Conservation (phyloP, 116 monocot species). For the Papilionanthe hybrid region DNA sequence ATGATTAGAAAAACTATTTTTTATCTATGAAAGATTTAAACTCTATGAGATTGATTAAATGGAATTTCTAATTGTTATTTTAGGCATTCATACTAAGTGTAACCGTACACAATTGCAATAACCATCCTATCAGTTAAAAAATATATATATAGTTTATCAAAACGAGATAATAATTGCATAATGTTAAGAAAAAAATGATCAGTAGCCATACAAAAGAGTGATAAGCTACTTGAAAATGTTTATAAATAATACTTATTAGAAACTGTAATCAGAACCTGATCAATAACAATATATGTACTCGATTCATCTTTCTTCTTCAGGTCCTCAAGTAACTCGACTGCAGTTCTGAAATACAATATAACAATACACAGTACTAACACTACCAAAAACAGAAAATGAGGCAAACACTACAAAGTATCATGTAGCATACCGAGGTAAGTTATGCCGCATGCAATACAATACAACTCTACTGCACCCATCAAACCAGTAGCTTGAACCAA, state of each 20-base stretch:
- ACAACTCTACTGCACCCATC: conserved; percentile 81
- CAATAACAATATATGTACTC: conserved; percentile 55
- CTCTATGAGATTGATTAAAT: background rate
- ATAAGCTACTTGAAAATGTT: background rate
- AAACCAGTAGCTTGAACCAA: conserved; percentile 58
- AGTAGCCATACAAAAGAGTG: background rate
- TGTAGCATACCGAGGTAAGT: conserved; percentile 38
- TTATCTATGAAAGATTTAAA: background rate
- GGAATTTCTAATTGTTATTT: background rate
- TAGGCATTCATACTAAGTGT: background rate
- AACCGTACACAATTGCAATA: background rate
- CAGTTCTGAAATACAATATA: conserved; percentile 40
- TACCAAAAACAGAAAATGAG: conserved; percentile 4
- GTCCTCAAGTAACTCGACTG: conserved; percentile 58
- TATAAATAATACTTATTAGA: background rate
- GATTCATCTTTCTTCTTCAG: conserved; percentile 57
- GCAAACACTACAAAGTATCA: background rate
- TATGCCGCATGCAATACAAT: conserved; percentile 63
- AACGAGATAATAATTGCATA: background rate
- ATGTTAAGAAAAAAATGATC: background rate
- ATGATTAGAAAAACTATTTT: background rate
- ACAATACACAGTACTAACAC: background rate
- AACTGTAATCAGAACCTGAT: conserved; percentile 50
- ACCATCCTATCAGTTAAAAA: background rate
- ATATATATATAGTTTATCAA: background rate